phyloP scores from a whole-genome alignment of 176 grass and related monocot genomes.

The Metroxylon sagu region DNA sequence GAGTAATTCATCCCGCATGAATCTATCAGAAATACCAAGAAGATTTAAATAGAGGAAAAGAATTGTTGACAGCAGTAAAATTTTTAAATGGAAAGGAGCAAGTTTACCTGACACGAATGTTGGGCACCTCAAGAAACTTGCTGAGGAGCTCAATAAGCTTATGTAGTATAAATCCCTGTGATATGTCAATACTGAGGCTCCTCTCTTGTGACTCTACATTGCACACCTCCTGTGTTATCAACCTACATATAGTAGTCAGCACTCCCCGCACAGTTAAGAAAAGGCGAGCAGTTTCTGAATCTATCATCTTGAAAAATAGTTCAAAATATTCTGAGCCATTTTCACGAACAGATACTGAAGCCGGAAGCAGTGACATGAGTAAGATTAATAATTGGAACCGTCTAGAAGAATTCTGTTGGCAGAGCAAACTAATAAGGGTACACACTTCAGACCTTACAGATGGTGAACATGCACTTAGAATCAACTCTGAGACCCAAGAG shows the following conservation, averaged over 20 bases:
- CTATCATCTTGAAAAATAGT: conserved; percentile 78
- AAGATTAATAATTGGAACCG: conserved; percentile 90
- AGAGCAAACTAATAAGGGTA: conserved; percentile 75
- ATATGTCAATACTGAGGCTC: conserved; percentile 87
- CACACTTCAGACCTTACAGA: conserved; percentile 96
- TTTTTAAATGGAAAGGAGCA: not conserved
- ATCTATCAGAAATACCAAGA: conserved; percentile 35
- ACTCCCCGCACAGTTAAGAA: conserved; percentile 82
- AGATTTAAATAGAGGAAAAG: not conserved
- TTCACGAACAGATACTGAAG: conserved; percentile 69
- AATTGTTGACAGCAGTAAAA: not conserved
- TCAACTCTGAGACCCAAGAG: conserved; percentile 90
- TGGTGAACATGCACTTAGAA: conserved; percentile 95
- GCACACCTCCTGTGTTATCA: conserved; percentile 80
- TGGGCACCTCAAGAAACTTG: conserved; percentile 95
- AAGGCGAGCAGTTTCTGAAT: conserved; percentile 65
- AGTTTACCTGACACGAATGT: conserved; percentile 76
- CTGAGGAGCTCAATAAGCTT: conserved; percentile 90
- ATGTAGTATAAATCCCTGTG: conserved; percentile 94
- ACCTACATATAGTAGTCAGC: conserved; percentile 58
- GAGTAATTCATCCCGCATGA: conserved; percentile 77
- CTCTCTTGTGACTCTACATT: conserved; percentile 96
- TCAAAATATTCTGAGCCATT: conserved; percentile 92
- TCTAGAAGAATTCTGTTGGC: conserved; percentile 65
- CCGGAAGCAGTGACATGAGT: conserved; percentile 71